Evolutionary conservation across 768 basidiomycete species (phyloP).

Genomic region (Leucosporidium yakuticum): DNA sequence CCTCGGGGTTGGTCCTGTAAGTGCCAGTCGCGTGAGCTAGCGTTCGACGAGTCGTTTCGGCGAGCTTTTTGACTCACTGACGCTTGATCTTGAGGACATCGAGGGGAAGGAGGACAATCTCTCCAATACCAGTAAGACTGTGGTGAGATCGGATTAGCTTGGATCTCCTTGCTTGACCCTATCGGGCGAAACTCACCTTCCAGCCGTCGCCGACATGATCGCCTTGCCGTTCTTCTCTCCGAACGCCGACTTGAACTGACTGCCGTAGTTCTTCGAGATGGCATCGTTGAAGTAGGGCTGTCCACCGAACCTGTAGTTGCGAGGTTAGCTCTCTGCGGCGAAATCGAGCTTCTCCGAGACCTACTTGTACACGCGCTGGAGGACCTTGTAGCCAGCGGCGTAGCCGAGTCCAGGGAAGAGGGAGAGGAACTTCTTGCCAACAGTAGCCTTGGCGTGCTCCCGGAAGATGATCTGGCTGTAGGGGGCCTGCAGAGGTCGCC

Average conservation of each 20-base stretch:
- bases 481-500: constrained; percentile 34
- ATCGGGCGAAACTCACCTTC: constrained; percentile 57
- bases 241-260: constrained; percentile 71
- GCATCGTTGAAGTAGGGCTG: constrained; percentile 97
- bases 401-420: constrained; percentile 98
- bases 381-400: constrained; percentile 87
- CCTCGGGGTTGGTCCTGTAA: constrained; percentile 71
- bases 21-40: background rate
- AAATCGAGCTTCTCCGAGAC: background rate
- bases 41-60: background rate
- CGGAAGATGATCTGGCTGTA: constrained; percentile 77
- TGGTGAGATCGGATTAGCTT: background rate
- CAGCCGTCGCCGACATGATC: constrained; percentile 90
- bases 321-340: no score
- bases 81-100: constrained; percentile 98
- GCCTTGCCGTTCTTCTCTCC: constrained; percentile 93
- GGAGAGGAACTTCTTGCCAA: constrained; percentile 67
- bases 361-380: constrained; percentile 39
- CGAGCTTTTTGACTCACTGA: constrained; percentile 53
- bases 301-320: constrained; percentile 92
- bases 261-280: constrained; percentile 72
- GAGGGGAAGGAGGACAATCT: constrained; percentile 94
- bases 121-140: constrained; percentile 74
- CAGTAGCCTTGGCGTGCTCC: constrained; percentile 64
- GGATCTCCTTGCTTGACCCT: background rate